Evolutionary conservation across 768 basidiomycete species (phyloP).

Genomic region (Boletus vinaceobasis): DNA sequence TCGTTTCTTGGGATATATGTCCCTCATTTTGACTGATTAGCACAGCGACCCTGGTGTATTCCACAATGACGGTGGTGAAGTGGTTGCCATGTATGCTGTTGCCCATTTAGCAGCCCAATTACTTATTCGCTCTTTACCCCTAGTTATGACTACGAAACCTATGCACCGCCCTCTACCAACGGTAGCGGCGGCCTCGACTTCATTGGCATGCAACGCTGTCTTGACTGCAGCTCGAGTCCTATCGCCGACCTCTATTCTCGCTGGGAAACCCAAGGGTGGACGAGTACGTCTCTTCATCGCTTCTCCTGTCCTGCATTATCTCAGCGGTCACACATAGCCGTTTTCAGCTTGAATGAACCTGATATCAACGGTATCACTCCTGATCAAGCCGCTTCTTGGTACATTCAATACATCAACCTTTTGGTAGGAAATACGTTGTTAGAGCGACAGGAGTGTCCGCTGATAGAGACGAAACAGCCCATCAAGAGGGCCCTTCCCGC

Average conservation of each 20-base stretch:
- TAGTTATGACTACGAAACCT: constrained; percentile 40
- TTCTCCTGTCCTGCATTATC: not conserved
- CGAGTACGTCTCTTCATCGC: constrained; percentile 20
- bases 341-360: constrained; percentile 37
- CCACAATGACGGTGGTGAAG: constrained; percentile 30
- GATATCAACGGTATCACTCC: constrained; percentile 31
- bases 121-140: not conserved
- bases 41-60: constrained; percentile 26
- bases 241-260: constrained; percentile 30
- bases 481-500: constrained; percentile 38
- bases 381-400: constrained; percentile 35
- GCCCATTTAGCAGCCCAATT: not conserved
- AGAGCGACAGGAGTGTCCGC: not conserved
- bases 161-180: constrained; percentile 30
- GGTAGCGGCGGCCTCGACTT: constrained; percentile 35
- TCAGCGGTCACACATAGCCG: constrained; percentile 13
- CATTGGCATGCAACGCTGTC: constrained; percentile 39
- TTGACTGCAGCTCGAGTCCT: constrained; percentile 36
- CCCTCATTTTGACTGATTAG: not conserved
- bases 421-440: constrained; percentile 23
- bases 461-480: constrained; percentile 15
- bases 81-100: constrained; percentile 31
- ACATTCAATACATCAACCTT: constrained; percentile 34
- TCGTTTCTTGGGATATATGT: not conserved
- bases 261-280: constrained; percentile 30